A percentile compares a stretch with the other conserved stretches of the same genome.
Evolutionary conservation across 169 alveolate species (phyloP).

Genomic region (Eimeria sp.): DNA sequence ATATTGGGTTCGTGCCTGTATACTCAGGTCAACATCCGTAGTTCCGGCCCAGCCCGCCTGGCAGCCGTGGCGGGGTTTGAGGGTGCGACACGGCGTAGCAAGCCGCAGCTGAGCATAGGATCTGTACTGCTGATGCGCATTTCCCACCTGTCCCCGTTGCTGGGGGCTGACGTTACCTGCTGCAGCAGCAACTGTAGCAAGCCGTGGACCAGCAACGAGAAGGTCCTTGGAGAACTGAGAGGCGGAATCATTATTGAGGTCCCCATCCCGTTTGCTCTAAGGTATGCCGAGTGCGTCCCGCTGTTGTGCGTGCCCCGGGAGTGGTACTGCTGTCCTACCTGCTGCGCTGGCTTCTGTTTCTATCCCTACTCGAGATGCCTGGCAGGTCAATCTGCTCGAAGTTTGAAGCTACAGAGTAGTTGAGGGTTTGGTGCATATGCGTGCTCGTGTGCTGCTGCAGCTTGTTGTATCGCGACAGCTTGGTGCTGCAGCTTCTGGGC

Average conservation of each 20-base stretch:
- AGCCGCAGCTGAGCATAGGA: slow-evolving; percentile 66
- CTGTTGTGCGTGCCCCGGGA: not conserved
- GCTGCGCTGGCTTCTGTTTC: not conserved
- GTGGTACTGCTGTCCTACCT: not conserved
- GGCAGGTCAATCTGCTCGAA: not conserved
- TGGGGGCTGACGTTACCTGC: slow-evolving; percentile 78
- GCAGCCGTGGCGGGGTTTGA: slow-evolving; percentile 73
- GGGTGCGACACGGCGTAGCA: slow-evolving; percentile 76
- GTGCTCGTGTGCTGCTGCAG: slow-evolving; percentile 54
- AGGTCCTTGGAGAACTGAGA: slow-evolving; percentile 66
- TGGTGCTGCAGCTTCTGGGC: slow-evolving; percentile 70
- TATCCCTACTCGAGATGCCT: not conserved
- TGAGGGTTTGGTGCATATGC: not conserved
- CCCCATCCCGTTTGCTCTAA: slow-evolving; percentile 68
- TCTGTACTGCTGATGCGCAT: slow-evolving; percentile 75
- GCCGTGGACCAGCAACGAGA: slow-evolving; percentile 78
- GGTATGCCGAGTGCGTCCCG: not conserved
- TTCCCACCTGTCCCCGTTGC: slow-evolving; percentile 25
- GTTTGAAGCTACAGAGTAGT: not conserved
- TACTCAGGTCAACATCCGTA: slow-evolving; percentile 71
- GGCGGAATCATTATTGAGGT: slow-evolving; percentile 73
- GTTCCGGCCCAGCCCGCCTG: slow-evolving; percentile 50
- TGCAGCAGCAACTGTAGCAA: slow-evolving; percentile 80
- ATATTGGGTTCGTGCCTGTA: not conserved
- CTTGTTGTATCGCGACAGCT: slow-evolving; percentile 46